Percentiles rank a stretch among this genome's conserved stretches.
Evolutionary conservation across 164 flowering plant genomes (phyloP).

Genomic region (Chloranthus sessilifolius): DNA sequence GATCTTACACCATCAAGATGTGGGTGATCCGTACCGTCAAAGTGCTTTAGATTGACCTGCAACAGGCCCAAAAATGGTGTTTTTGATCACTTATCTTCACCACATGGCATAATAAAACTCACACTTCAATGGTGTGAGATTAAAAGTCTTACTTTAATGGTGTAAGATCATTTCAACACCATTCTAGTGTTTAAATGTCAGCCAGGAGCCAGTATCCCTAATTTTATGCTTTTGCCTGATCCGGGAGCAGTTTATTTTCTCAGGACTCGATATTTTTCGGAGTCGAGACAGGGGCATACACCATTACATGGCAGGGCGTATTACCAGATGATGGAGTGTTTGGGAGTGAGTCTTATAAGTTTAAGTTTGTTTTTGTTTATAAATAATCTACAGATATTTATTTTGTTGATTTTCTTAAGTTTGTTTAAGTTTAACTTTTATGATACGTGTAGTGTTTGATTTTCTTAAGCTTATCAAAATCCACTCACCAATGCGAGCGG

Average conservation of each 20-base stretch:
- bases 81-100: too few species aligned
- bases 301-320: conserved; percentile 95
- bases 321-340: conserved; percentile 98
- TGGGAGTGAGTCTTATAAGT: conserved; percentile 36
- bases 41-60: too few species aligned
- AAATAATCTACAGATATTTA: not conserved
- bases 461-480: conserved; percentile 74
- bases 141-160: too few species aligned
- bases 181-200: too few species aligned
- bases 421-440: not conserved
- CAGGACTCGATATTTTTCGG: conserved; percentile 98
- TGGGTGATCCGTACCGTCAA: too few species aligned
- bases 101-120: too few species aligned
- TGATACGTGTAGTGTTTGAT: not conserved
- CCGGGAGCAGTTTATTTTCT: conserved; percentile 9
- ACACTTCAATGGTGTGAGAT: too few species aligned
- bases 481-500: conserved; percentile 90
- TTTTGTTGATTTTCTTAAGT: not conserved
- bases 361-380: not conserved
- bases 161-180: too few species aligned
- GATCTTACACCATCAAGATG: too few species aligned
- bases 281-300: conserved; percentile 92
- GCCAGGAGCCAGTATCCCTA: too few species aligned
- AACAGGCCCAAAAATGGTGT: too few species aligned
- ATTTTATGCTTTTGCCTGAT: not conserved